Conservation (phyloP, 257 asterid genomes). For the Orobanche coerulescens region DNA sequence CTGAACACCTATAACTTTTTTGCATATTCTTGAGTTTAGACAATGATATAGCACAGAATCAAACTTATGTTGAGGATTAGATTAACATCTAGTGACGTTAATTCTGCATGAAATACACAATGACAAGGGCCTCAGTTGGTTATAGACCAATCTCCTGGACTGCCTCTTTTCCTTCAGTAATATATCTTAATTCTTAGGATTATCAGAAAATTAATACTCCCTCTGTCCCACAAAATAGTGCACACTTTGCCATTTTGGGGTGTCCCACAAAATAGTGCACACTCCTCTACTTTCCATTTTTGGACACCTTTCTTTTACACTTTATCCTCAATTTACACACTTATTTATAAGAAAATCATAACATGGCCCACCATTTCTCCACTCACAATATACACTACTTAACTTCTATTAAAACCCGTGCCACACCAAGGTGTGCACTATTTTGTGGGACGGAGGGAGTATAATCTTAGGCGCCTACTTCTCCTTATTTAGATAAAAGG, state of each 20-base stretch:
- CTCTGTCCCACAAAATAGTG: no score
- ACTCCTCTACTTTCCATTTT: no score
- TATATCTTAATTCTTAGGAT: neutral
- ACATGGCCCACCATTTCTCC: no score
- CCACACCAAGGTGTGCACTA: no score
- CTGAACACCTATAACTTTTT: neutral
- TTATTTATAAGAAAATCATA: no score
- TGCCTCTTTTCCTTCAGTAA: neutral
- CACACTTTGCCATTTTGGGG: no score
- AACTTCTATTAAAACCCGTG: no score
- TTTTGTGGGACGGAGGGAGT: no score
- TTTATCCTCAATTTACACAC: no score
- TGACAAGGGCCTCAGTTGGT: neutral
- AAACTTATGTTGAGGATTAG: neutral
- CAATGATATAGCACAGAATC: neutral
- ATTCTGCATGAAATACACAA: neutral
- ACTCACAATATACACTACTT: no score
- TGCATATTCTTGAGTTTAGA: neutral
- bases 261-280: no score
- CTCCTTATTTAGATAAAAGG: neutral
- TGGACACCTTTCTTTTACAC: no score
- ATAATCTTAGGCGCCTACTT: neutral
- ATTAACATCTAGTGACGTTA: neutral
- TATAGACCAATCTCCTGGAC: conserved; percentile 1
- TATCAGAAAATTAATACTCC: neutral